Evolutionary conservation across 345 rosid genomes (phyloP), one percentile per base, ranked within the genome.

Genomic region (Eucalyptus coolabah): DNA sequence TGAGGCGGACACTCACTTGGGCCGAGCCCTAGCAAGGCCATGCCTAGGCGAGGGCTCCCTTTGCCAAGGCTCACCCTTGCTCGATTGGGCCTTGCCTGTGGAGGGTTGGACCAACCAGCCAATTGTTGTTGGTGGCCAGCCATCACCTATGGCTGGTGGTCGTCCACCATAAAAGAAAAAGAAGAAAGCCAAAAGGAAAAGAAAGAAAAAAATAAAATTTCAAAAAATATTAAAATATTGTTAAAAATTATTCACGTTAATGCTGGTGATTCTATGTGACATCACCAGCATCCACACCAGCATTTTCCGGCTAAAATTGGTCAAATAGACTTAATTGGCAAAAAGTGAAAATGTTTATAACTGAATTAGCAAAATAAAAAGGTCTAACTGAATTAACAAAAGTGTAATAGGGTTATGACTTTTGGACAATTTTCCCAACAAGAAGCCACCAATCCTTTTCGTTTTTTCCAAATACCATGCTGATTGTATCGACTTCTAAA

Each of bases 81-180:
- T 53, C 5, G 1, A 0, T 0, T 2, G 0, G 1, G 56, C 56
- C 56, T 3, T 2, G 0, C 24, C 0, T 8, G 10, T 53, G 56
- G 56, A 53, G 24, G 56, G 24, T 0, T 8, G 0, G 56, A 53
- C 24, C 56, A 53, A 53, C 2, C 0, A 0, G 24, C 56, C 0
- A 19, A 0, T 0, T 1, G 4, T 53, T 0, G 24, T 53, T 0
- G 24, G 10, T 19, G 56, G 56, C 56, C 0, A 0, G 1, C 0
- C 4, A 0, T 53, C 56, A 3, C 56, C 40, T 40, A 1, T 53
- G 24, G 59, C 2, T 0, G 4, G 59, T 53, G 59, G 24, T 53
- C 0, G 0, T 53, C 11, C 26, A 53, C 24, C 0, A 8, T 0
- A 53, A 53, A 53, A 53, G 26, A 19, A 19, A 53, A 53, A 2